These are phyloP conservation scores for Colletotrichum tamarilloi DNA, from an alignment of 2,329 filamentous ascomycete genomes.

Conservation along the genomic window DNA sequence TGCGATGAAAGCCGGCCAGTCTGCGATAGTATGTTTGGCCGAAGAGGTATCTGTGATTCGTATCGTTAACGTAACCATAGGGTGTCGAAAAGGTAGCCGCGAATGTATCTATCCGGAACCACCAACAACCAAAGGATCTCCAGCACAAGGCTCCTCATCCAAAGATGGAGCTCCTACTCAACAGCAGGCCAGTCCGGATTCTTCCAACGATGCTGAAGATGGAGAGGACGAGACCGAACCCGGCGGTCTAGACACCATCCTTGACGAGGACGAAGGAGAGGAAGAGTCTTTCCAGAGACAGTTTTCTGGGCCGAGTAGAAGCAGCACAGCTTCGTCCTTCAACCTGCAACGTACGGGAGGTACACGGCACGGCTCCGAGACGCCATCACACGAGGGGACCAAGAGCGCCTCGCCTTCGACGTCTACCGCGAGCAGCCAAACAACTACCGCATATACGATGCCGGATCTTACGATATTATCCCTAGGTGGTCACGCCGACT, in stretches of 20 bases:
- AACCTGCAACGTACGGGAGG: constrained; percentile 46
- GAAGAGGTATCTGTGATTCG: constrained; percentile 28
- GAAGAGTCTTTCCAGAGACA: constrained; percentile 34
- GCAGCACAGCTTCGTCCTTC: constrained; percentile 52
- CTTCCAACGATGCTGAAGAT: constrained; percentile 65
- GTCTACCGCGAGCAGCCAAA: constrained; percentile 55
- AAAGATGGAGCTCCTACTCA: constrained; percentile 51
- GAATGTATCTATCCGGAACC: constrained; percentile 91
- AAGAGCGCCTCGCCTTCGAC: constrained; percentile 65
- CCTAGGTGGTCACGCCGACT: constrained; percentile 51
- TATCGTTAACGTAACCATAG: constrained; percentile 55
- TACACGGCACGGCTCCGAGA: constrained; percentile 62
- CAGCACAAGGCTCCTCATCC: constrained; percentile 45
- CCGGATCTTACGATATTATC: constrained; percentile 33
- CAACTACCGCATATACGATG: constrained; percentile 42
- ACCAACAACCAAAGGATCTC: constrained; percentile 55
- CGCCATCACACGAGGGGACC: constrained; percentile 61
- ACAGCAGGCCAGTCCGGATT: constrained; percentile 61
- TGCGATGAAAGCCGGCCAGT: constrained; percentile 91
- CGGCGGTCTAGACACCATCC: constrained; percentile 62
- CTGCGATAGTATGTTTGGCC: constrained; percentile 75
- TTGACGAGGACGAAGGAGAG: constrained; percentile 63
- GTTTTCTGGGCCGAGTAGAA: constrained; percentile 44
- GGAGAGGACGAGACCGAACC: constrained; percentile 50
- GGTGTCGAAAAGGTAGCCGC: constrained; percentile 91